Percentiles rank a stretch among this genome's conserved stretches.
Evolutionary conservation across 176 grass and related monocot genomes (phyloP).

Genomic region (Carex pumila): DNA sequence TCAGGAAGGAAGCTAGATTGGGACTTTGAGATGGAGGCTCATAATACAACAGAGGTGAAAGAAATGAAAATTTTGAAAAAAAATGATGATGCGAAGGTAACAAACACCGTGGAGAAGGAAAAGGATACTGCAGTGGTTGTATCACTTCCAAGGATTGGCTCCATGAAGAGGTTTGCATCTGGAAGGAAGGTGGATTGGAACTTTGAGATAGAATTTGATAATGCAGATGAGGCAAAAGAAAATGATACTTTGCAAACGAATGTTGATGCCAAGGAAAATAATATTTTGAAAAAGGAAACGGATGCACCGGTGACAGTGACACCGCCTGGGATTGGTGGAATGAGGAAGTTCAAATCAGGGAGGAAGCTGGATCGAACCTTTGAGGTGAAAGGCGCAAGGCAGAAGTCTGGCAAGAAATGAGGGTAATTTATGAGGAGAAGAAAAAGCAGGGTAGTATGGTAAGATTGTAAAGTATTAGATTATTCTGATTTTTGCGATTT

Average conservation of each 20-base stretch:
- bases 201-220: slow-evolving; percentile 17
- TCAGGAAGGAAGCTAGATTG: slow-evolving; percentile 46
- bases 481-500: neutral
- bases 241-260: neutral
- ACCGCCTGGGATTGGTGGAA: slow-evolving; percentile 35
- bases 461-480: neutral
- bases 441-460: neutral
- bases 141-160: slow-evolving; percentile 27
- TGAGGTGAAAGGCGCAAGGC: slow-evolving; percentile 21
- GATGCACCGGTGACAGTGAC: neutral
- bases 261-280: neutral
- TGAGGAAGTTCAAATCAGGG: slow-evolving; percentile 57
- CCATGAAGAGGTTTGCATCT: slow-evolving; percentile 51
- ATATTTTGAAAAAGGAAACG: slow-evolving; percentile 22
- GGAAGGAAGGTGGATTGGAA: slow-evolving; percentile 45
- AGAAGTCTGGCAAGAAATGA: slow-evolving; percentile 10
- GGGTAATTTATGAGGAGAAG: neutral
- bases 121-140: neutral
- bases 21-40: slow-evolving; percentile 16
- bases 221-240: slow-evolving; percentile 1
- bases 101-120: slow-evolving; percentile 19
- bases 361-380: slow-evolving; percentile 35
- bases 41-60: neutral
- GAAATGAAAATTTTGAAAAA: neutral
- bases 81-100: neutral